Conservation (phyloP, 805 yeast genomes). For the Helenozyma baotianmanensis region DNA sequence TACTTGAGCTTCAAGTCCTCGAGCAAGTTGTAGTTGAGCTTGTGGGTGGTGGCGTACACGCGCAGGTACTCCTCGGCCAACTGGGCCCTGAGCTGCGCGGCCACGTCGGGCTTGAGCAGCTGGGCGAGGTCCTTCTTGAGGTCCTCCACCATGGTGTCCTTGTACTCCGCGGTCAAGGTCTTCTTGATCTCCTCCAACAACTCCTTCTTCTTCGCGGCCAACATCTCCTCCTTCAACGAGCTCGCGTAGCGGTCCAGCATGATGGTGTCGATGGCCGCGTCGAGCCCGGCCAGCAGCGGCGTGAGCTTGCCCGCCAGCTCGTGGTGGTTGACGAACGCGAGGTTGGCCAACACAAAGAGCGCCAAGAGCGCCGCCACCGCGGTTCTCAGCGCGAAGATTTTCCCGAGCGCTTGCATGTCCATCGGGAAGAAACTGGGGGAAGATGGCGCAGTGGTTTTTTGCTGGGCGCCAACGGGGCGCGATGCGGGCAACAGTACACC, state of each 20-base stretch:
- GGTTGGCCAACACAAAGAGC: conserved; percentile 3
- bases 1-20: conserved; percentile 5
- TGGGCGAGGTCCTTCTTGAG: neutral
- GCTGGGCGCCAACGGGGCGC: no score
- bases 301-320: conserved; percentile 1
- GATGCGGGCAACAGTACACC: no score
- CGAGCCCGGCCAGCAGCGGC: conserved; percentile 5
- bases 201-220: conserved; percentile 5
- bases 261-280: conserved; percentile 3
- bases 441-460: neutral
- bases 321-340: conserved; percentile 2
- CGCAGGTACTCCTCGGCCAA: conserved; percentile 1
- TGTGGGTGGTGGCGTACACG: conserved; percentile 1
- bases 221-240: conserved; percentile 5
- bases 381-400: conserved; percentile 4
- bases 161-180: conserved; percentile 3
- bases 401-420: conserved; percentile 1
- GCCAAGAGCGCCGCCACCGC: conserved; percentile 6
- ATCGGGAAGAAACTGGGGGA: neutral
- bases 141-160: neutral
- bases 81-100: conserved; percentile 1
- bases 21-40: conserved; percentile 6
- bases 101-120: neutral
- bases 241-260: conserved; percentile 5
- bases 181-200: conserved; percentile 3